Evolutionary conservation across 2,329 filamentous ascomycete species (phyloP).

Genomic region (Nigrospora osmanthi): DNA sequence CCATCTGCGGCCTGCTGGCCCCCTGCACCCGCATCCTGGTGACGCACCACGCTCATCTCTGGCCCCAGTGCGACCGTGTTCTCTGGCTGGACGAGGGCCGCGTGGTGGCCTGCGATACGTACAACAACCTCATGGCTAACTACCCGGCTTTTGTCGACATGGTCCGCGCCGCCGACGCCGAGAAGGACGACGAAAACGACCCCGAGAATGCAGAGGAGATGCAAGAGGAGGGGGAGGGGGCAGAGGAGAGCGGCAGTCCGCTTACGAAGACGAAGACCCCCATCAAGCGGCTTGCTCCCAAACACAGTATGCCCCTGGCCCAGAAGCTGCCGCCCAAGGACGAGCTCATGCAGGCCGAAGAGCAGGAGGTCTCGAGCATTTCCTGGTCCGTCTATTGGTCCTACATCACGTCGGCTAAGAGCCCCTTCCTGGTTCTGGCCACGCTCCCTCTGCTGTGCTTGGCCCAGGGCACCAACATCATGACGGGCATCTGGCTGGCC

Average conservation of each 20-base stretch:
- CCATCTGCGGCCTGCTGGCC: constrained; percentile 69
- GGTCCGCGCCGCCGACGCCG: constrained; percentile 43
- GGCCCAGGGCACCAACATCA: constrained; percentile 50
- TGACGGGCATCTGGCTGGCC: constrained; percentile 57
- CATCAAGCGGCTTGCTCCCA: neutral
- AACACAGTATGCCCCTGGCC: neutral
- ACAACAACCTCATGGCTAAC: constrained; percentile 53
- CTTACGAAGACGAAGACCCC: constrained; percentile 15
- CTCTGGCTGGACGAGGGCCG: constrained; percentile 58
- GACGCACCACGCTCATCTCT: constrained; percentile 65
- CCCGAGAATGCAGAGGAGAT: constrained; percentile 14
- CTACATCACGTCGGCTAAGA: constrained; percentile 52
- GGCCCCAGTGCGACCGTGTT: constrained; percentile 59
- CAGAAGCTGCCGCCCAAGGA: neutral
- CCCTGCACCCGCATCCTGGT: constrained; percentile 81
- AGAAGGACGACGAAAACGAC: constrained; percentile 36
- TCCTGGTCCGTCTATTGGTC: constrained; percentile 53
- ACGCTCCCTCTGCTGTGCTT: constrained; percentile 38
- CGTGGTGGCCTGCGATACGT: constrained; percentile 56
- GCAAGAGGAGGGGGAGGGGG: constrained; percentile 32
- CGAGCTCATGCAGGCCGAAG: constrained; percentile 43
- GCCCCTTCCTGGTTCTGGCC: constrained; percentile 43
- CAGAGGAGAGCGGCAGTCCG: constrained; percentile 1
- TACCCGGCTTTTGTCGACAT: constrained; percentile 52
- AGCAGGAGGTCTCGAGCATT: constrained; percentile 50